These are phyloP conservation scores for Trichoderma arundinaceum DNA, from an alignment of 2,329 filamentous ascomycete genomes.

Conservation along the genomic window DNA sequence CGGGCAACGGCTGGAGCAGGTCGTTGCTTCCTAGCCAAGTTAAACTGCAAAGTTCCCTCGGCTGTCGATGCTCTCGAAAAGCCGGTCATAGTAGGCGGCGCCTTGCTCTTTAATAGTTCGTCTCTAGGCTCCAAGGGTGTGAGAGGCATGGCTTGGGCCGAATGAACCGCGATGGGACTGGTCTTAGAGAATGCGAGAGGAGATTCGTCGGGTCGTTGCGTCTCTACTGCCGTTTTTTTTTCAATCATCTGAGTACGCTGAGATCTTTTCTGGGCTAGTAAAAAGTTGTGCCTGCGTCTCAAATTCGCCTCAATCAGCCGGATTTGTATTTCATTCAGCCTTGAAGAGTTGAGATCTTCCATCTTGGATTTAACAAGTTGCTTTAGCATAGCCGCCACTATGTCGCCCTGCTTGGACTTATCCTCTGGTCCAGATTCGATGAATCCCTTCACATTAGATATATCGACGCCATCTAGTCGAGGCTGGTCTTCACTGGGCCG, in stretches of 20 bases:
- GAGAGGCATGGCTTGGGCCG: no score
- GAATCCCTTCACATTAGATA: neutral
- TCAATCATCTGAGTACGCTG: neutral
- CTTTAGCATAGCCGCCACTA: neutral
- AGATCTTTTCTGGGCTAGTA: slow-evolving; percentile 5
- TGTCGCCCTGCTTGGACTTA: neutral
- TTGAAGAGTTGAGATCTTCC: neutral
- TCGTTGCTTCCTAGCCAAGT: neutral
- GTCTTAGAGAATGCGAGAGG: no score
- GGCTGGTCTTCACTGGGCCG: slow-evolving; percentile 3
- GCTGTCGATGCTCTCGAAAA: slow-evolving; percentile 10
- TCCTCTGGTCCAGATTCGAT: neutral
- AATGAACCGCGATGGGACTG: neutral
- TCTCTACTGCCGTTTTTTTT: neutral
- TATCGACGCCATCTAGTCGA: neutral
- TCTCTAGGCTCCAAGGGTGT: neutral
- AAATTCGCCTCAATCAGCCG: neutral
- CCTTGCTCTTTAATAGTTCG: neutral
- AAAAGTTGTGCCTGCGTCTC: neutral
- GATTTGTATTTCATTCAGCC: neutral
- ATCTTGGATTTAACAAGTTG: neutral
- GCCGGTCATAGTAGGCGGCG: neutral
- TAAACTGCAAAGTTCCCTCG: neutral
- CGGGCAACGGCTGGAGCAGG: neutral
- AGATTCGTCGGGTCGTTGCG: neutral